phyloP scores from a whole-genome alignment of 768 basidiomycete genomes.

The Boletus eberwhitei region DNA sequence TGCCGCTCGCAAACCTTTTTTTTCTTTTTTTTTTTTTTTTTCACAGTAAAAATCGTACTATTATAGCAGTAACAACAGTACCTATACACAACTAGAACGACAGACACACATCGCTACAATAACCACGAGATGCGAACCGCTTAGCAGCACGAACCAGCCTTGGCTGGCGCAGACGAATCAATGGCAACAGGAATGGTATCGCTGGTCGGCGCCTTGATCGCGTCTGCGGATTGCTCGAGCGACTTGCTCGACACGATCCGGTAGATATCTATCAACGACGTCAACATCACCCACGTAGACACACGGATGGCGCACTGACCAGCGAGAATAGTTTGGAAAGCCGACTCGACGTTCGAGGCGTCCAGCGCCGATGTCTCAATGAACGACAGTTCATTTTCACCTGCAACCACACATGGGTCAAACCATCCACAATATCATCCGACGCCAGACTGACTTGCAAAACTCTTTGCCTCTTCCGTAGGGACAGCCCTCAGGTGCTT shows the following conservation, averaged over 20 bases:
- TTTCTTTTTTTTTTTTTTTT: too few species aligned
- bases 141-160: slow-evolving; percentile 66
- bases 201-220: slow-evolving; percentile 75
- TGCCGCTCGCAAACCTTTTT: slow-evolving; percentile 73
- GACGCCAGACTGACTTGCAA: slow-evolving; percentile 61
- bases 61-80: slow-evolving; percentile 26
- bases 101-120: neutral
- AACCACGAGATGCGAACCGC: too few species aligned
- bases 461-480: slow-evolving; percentile 94
- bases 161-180: slow-evolving; percentile 51
- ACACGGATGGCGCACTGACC: slow-evolving; percentile 46
- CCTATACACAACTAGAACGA: slow-evolving; percentile 22
- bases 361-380: slow-evolving; percentile 99
- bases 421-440: neutral
- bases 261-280: slow-evolving; percentile 74
- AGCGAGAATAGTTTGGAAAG: slow-evolving; percentile 95
- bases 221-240: slow-evolving; percentile 77
- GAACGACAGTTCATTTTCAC: slow-evolving; percentile 89
- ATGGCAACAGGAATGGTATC: slow-evolving; percentile 82
- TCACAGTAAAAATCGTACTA: neutral
- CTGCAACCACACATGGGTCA: slow-evolving; percentile 36
- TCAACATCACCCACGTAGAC: neutral
- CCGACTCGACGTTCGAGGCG: slow-evolving; percentile 96
- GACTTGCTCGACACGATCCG: slow-evolving; percentile 95
- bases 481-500: slow-evolving; percentile 95